Evolutionary conservation across 768 basidiomycete species (phyloP).

Genomic region (Leccinum aurantiacum): DNA sequence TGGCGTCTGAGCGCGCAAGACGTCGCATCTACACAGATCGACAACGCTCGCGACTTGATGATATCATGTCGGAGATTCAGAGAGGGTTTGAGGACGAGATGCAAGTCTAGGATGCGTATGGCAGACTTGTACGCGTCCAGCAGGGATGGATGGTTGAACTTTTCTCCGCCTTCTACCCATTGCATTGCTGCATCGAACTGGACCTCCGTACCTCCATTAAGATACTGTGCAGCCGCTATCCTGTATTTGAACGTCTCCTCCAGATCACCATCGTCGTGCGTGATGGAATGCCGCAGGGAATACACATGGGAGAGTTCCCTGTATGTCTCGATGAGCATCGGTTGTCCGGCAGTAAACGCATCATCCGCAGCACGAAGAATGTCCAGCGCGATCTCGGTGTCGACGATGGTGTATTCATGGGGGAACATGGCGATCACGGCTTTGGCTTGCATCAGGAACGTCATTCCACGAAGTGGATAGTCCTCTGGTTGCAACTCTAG

Average conservation of each 20-base stretch:
- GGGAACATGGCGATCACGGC: constrained; percentile 14
- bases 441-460: constrained; percentile 22
- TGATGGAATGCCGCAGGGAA: constrained; percentile 11
- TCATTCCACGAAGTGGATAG: constrained; percentile 16
- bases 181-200: constrained; percentile 19
- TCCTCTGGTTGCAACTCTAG: constrained; percentile 13
- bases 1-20: constrained; percentile 24
- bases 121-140: constrained; percentile 21
- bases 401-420: constrained; percentile 2
- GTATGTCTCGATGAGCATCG: constrained; percentile 13
- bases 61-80: constrained; percentile 16
- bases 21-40: constrained; percentile 27
- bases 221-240: constrained; percentile 18
- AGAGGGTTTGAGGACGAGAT: constrained; percentile 18
- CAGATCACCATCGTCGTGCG: constrained; percentile 14
- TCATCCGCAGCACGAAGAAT: constrained; percentile 16
- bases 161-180: constrained; percentile 25
- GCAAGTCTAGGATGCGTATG: constrained; percentile 17
- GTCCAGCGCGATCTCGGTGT: constrained; percentile 21
- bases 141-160: constrained; percentile 16
- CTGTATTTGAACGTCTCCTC: constrained; percentile 25
- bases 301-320: constrained; percentile 14
- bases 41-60: constrained; percentile 11
- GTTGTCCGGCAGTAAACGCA: constrained; percentile 6
- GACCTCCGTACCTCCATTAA: constrained; percentile 17